Conservation (phyloP, 2,329 filamentous ascomycete species). For the Coleophoma crateriformis region DNA sequence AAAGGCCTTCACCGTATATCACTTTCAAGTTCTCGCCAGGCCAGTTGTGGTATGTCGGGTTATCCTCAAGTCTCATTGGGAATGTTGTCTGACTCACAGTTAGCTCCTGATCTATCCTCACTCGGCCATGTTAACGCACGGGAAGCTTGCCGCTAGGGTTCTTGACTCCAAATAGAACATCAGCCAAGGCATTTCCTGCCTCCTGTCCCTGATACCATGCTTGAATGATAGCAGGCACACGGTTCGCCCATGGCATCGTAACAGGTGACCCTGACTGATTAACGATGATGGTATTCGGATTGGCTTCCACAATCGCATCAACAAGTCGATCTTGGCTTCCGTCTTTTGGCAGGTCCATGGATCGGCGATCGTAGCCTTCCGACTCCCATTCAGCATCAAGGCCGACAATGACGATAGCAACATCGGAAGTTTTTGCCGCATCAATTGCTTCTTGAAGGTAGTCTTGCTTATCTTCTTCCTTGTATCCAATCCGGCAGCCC, state of each 20-base stretch:
- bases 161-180: constrained; percentile 57
- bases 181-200: constrained; percentile 61
- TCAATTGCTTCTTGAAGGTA: constrained; percentile 61
- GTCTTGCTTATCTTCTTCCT: constrained; percentile 55
- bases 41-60: constrained; percentile 69
- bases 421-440: constrained; percentile 55
- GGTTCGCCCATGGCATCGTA: constrained; percentile 63
- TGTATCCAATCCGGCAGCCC: constrained; percentile 66
- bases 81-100: constrained; percentile 48
- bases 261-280: constrained; percentile 66
- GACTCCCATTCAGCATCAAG: constrained; percentile 73
- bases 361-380: constrained; percentile 63
- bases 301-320: constrained; percentile 54
- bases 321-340: constrained; percentile 58
- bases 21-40: constrained; percentile 64
- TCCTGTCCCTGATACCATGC: constrained; percentile 69
- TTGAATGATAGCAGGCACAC: constrained; percentile 62
- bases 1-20: constrained; percentile 67
- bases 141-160: constrained; percentile 67
- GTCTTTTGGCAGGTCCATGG: constrained; percentile 52
- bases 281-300: constrained; percentile 62
- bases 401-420: constrained; percentile 63
- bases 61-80: constrained; percentile 56
- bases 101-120: too few species aligned
- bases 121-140: constrained; percentile 9